phyloP scores from a whole-genome alignment of 495 filamentous ascomycete species.

The Hapsidospora chrysogenum region DNA sequence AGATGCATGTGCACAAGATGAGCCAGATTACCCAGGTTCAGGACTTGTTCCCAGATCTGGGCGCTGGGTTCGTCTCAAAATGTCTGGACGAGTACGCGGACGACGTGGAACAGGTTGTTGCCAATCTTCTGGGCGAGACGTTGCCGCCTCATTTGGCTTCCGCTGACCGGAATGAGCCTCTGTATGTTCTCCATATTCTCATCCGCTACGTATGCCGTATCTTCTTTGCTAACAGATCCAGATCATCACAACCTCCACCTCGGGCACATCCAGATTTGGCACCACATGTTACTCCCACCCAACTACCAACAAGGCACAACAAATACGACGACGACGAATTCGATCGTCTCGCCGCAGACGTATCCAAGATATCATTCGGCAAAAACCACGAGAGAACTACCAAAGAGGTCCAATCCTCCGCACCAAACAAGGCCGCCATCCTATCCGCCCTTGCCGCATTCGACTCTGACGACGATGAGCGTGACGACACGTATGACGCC shows the following conservation, averaged over 20 bases:
- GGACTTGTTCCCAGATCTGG: constrained; percentile 84
- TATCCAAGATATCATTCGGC: constrained; percentile 57
- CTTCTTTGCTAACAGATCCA: constrained; percentile 8
- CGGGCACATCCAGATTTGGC: constrained; percentile 14
- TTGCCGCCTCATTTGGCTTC: constrained; percentile 44
- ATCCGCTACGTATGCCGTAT: no score
- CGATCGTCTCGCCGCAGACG: constrained; percentile 46
- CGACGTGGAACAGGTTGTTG: constrained; percentile 62
- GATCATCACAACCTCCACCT: constrained; percentile 5
- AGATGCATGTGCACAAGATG: constrained; percentile 65
- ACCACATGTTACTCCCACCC: constrained; percentile 21
- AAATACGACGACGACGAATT: constrained; percentile 69
- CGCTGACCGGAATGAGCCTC: constrained; percentile 35
- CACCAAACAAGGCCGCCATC: constrained; percentile 70
- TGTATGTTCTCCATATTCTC: constrained; percentile 30
- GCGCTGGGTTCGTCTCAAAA: constrained; percentile 61
- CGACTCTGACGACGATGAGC: constrained; percentile 89
- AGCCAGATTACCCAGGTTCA: constrained; percentile 74
- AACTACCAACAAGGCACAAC: constrained; percentile 32
- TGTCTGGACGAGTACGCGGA: constrained; percentile 67
- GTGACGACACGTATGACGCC: constrained; percentile 91
- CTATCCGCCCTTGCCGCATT: constrained; percentile 80
- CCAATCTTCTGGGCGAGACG: constrained; percentile 70
- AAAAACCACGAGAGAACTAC: constrained; percentile 47
- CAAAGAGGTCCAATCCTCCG: constrained; percentile 37